These are phyloP conservation scores for Dictyostelium capitatum DNA, from an alignment of 78 protist genomes.

Conservation along the genomic window DNA sequence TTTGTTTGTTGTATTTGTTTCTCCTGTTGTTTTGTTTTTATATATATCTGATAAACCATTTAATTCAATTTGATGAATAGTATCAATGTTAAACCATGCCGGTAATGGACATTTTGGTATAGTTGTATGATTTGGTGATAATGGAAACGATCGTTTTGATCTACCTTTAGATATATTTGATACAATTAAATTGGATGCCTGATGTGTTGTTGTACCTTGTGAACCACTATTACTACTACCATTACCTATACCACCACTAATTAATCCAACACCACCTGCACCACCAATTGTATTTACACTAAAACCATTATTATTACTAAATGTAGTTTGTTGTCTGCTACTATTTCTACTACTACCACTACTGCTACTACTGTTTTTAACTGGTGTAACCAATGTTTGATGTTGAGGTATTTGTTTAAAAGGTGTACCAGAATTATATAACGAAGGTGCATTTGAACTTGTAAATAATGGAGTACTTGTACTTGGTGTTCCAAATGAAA, in stretches of 20 bases:
- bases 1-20: background rate
- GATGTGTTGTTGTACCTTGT: background rate
- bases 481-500: background rate
- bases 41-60: background rate
- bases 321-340: background rate
- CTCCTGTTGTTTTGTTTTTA: background rate
- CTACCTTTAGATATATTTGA: background rate
- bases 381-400: background rate
- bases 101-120: slow-evolving; percentile 9
- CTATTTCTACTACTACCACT: background rate
- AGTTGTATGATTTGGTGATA: background rate
- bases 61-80: background rate
- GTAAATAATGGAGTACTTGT: background rate
- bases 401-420: background rate
- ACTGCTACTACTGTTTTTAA: background rate
- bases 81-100: background rate
- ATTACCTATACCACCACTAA: background rate
- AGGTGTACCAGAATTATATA: background rate
- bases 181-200: background rate
- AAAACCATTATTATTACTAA: background rate
- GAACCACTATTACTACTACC: background rate
- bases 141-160: slow-evolving; percentile 8
- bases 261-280: background rate
- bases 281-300: background rate
- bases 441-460: background rate